These are phyloP conservation scores for Zygosaccharomyces kombuchaensis DNA, from an alignment of 805 yeast species.

Conservation along the genomic window DNA sequence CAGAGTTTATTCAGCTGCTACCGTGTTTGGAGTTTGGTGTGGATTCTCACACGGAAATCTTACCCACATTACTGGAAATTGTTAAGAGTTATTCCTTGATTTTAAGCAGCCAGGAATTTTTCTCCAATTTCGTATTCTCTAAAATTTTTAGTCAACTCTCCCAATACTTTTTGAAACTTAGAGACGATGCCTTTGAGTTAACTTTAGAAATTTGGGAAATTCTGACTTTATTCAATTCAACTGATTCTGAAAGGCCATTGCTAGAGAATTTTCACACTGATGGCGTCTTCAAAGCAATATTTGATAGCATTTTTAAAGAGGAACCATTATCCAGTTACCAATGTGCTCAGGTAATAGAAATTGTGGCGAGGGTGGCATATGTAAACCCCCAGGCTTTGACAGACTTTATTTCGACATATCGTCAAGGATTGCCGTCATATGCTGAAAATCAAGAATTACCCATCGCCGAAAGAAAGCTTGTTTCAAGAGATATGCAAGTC, in stretches of 20 bases:
- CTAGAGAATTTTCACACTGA: constrained; percentile 28
- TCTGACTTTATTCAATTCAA: constrained; percentile 25
- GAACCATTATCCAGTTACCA: constrained; percentile 32
- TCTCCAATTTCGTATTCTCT: constrained; percentile 26
- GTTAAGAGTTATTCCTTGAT: constrained; percentile 57
- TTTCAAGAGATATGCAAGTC: constrained; percentile 26
- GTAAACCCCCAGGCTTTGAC: constrained; percentile 33
- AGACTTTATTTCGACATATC: constrained; percentile 29
- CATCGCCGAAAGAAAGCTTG: constrained; percentile 18
- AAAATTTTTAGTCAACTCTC: constrained; percentile 46
- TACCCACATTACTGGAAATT: constrained; percentile 59
- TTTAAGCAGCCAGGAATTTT: constrained; percentile 38
- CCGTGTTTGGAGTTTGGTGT: constrained; percentile 55
- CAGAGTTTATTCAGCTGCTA: constrained; percentile 43
- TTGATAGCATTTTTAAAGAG: constrained; percentile 30
- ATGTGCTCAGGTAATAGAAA: constrained; percentile 34
- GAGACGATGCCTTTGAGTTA: constrained; percentile 62
- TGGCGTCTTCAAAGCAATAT: constrained; percentile 25
- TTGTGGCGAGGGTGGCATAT: constrained; percentile 37
- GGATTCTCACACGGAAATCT: constrained; percentile 66
- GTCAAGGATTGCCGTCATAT: constrained; percentile 20
- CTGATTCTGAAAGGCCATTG: constrained; percentile 21
- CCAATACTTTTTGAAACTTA: constrained; percentile 52
- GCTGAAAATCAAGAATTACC: constrained; percentile 23
- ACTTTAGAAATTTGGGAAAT: constrained; percentile 41